These are phyloP conservation scores for Microascus cirrosus DNA, from an alignment of 2,329 filamentous ascomycete species.

Conservation along the genomic window DNA sequence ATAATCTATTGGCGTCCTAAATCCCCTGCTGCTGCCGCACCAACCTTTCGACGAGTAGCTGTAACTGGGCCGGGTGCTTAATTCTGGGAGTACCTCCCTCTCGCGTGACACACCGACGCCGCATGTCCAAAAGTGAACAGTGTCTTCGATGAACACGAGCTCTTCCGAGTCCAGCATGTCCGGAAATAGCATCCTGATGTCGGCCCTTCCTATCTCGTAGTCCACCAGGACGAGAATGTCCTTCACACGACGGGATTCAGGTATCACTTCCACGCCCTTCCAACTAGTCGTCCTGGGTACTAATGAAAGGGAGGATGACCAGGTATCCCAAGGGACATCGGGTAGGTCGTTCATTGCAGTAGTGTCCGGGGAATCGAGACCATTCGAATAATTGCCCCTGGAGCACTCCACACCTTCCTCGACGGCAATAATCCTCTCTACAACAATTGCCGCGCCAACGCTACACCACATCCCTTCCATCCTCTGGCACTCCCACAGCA, in stretches of 20 bases:
- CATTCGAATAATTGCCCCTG: no score
- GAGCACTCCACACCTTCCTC: slow-evolving; percentile 2
- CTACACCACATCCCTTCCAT: slow-evolving; percentile 18
- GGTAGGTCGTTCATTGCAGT: no score
- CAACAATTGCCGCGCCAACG: slow-evolving; percentile 9
- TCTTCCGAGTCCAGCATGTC: neutral
- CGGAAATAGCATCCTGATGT: neutral
- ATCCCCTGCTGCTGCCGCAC: no score
- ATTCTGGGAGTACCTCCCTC: no score
- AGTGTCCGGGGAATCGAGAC: no score
- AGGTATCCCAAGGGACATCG: neutral
- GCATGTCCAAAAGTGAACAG: no score
- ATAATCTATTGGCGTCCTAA: no score
- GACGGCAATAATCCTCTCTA: slow-evolving; percentile 8
- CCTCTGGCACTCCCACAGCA: slow-evolving; percentile 10
- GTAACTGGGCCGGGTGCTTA: no score
- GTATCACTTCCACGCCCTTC: slow-evolving; percentile 11
- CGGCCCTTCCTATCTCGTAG: slow-evolving; percentile 9
- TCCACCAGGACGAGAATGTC: slow-evolving; percentile 14
- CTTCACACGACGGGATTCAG: slow-evolving; percentile 10
- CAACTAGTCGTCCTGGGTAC: slow-evolving; percentile 9
- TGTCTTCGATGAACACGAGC: no score
- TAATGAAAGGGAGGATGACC: neutral
- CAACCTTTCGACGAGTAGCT: no score
- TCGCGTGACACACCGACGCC: no score